These are phyloP conservation scores for Epichloe hybrida DNA, from an alignment of 2,329 filamentous ascomycete genomes.

Conservation along the genomic window DNA sequence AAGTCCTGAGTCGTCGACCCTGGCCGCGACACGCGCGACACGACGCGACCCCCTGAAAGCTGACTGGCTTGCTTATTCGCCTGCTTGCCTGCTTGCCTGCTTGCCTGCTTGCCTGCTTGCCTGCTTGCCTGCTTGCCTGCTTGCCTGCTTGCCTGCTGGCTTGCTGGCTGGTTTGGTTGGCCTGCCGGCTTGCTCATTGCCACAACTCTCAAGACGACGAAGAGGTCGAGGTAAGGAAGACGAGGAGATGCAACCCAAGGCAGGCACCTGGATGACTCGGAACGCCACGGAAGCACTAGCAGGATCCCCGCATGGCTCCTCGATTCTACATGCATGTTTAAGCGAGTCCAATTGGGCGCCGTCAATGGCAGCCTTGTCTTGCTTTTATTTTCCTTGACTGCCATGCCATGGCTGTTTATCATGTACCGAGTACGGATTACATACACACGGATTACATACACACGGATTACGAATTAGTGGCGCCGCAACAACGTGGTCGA, in stretches of 20 bases:
- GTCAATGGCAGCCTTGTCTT: background rate
- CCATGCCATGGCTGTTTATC: too few species aligned
- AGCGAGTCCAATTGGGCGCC: constrained; percentile 3
- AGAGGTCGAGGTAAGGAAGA: too few species aligned
- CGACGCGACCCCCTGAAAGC: background rate
- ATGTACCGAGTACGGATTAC: too few species aligned
- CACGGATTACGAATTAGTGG: background rate
- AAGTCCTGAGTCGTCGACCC: background rate
- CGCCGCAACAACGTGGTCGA: background rate
- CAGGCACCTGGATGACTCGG: background rate
- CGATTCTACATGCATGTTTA: constrained; percentile 3
- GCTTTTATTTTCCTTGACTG: constrained; percentile 1
- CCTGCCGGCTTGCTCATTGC: too few species aligned
- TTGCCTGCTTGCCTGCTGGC: too few species aligned
- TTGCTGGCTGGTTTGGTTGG: too few species aligned
- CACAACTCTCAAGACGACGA: too few species aligned
- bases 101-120: too few species aligned
- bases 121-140: too few species aligned
- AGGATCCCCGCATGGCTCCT: constrained; percentile 5
- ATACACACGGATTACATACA: too few species aligned
- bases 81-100: too few species aligned
- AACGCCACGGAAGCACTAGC: constrained; percentile 3
- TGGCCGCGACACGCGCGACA: background rate
- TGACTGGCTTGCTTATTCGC: background rate
- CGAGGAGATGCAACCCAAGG: too few species aligned